Conservation (phyloP, 2,329 filamentous ascomycete species). For the Talaromyces sp. region DNA sequence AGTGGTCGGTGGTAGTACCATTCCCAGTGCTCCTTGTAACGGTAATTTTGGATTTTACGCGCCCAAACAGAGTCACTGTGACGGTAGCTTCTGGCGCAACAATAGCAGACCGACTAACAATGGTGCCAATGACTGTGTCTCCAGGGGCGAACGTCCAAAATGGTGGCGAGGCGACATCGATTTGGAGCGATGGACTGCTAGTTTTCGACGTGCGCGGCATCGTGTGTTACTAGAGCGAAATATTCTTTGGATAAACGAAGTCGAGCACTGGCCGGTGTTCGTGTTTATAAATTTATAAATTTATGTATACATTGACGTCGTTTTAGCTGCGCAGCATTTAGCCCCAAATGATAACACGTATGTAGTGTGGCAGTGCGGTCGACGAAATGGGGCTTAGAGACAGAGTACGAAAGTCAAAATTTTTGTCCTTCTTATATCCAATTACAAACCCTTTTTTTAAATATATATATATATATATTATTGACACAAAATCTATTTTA, state of each 20-base stretch:
- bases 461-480: too few relatives aligned
- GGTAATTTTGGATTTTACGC: slow-evolving; percentile 13
- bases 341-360: too few relatives aligned
- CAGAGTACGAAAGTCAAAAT: too few relatives aligned
- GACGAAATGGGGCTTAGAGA: too few relatives aligned
- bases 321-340: too few relatives aligned
- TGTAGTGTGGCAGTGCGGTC: too few relatives aligned
- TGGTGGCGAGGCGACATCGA: slow-evolving; percentile 14
- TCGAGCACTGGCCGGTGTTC: not conserved
- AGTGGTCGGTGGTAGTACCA: not conserved
- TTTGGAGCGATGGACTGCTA: not conserved
- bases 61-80: slow-evolving; percentile 10
- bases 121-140: slow-evolving; percentile 16
- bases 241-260: not conserved
- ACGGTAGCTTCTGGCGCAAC: slow-evolving; percentile 14
- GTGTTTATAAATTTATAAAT: not conserved
- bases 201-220: not conserved
- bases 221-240: not conserved
- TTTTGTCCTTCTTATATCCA: too few relatives aligned
- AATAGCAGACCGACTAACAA: slow-evolving; percentile 13
- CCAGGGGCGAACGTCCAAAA: slow-evolving; percentile 13
- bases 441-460: too few relatives aligned
- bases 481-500: too few relatives aligned
- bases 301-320: too few relatives aligned
- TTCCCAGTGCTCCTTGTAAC: not conserved